phyloP scores from a whole-genome alignment of 2,329 filamentous ascomycete species.

The Ophiostoma sp. region DNA sequence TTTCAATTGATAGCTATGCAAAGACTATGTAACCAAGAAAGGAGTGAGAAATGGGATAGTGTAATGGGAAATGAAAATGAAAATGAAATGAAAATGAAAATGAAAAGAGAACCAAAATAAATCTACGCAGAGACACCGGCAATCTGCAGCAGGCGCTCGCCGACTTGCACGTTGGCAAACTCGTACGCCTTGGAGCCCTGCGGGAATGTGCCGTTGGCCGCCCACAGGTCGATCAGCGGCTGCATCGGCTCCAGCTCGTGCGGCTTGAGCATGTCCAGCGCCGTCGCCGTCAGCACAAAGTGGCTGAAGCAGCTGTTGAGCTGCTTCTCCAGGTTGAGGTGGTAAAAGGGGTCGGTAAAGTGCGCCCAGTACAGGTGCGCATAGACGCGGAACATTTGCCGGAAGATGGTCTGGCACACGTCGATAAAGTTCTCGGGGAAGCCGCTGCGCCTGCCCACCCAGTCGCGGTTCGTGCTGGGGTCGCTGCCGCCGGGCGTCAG shows the following conservation, averaged over 20 bases:
- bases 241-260: slow-evolving; percentile 95
- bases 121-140: slow-evolving; percentile 11
- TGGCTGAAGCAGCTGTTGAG: slow-evolving; percentile 85
- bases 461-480: slow-evolving; percentile 35
- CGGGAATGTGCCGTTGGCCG: slow-evolving; percentile 81
- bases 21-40: too few species aligned
- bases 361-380: slow-evolving; percentile 97
- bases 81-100: background rate
- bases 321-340: slow-evolving; percentile 73
- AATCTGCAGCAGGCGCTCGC: slow-evolving; percentile 52
- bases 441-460: slow-evolving; percentile 86
- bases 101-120: background rate
- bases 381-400: slow-evolving; percentile 98
- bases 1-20: background rate
- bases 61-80: background rate
- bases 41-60: background rate
- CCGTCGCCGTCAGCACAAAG: slow-evolving; percentile 74
- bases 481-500: slow-evolving; percentile 12
- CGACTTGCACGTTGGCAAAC: slow-evolving; percentile 57
- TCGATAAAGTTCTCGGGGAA: slow-evolving; percentile 87
- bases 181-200: slow-evolving; percentile 64
- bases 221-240: slow-evolving; percentile 86
- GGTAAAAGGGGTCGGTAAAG: slow-evolving; percentile 78
- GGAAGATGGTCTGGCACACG: slow-evolving; percentile 89
- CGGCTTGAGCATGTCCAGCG: slow-evolving; percentile 76